These are phyloP conservation scores for Gloeophyllum trabeum DNA, from an alignment of 768 basidiomycete genomes.

Conservation along the genomic window DNA sequence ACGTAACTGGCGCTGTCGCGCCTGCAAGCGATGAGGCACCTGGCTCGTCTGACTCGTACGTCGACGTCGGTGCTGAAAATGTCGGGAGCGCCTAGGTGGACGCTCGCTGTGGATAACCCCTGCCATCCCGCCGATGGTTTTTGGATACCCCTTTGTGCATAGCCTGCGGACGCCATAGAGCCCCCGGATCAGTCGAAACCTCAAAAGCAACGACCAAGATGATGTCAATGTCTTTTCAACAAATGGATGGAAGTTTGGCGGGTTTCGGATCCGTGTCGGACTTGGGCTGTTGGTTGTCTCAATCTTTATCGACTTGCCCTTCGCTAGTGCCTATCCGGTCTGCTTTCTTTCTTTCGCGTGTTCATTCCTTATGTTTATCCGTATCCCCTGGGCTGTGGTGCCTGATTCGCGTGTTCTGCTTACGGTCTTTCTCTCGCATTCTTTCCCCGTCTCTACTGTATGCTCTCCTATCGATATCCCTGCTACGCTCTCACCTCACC, in stretches of 20 bases:
- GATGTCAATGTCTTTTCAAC: neutral
- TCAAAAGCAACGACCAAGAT: neutral
- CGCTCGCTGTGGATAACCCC: neutral
- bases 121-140: neutral
- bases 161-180: neutral
- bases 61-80: neutral
- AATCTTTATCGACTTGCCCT: slow-evolving; percentile 38
- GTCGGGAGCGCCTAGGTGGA: neutral
- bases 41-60: neutral
- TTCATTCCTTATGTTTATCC: neutral
- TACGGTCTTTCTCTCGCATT: slow-evolving; percentile 8
- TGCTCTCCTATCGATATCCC: slow-evolving; percentile 18
- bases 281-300: slow-evolving; percentile 57
- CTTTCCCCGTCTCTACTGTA: slow-evolving; percentile 21
- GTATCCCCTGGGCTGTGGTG: neutral
- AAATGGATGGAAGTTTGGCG: neutral
- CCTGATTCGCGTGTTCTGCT: slow-evolving; percentile 9
- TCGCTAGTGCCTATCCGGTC: slow-evolving; percentile 5
- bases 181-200: neutral
- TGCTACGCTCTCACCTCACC: slow-evolving; percentile 16
- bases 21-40: neutral
- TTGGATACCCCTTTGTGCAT: neutral
- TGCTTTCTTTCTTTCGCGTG: neutral
- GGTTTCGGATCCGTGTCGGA: slow-evolving; percentile 26
- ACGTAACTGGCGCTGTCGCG: neutral